These are phyloP conservation scores for Chrysosporium keratinophilum DNA, from an alignment of 2,329 filamentous ascomycete genomes.

Conservation along the genomic window DNA sequence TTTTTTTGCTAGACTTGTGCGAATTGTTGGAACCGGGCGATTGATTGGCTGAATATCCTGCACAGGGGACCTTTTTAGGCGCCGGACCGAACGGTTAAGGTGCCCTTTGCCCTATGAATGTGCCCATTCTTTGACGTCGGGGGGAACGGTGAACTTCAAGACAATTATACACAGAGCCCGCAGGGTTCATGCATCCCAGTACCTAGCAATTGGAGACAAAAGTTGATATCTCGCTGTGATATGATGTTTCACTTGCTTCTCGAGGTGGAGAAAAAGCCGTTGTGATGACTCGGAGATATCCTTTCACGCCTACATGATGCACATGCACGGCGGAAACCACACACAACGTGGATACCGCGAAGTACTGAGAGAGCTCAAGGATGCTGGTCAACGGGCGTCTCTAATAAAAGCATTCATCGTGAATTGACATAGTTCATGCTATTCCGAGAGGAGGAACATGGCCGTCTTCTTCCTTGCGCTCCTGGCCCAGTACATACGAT, in stretches of 20 bases:
- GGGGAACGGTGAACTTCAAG: not conserved
- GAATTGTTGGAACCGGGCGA: not conserved
- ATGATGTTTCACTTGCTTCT: not conserved
- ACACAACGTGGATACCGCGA: not conserved
- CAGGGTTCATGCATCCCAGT: not conserved
- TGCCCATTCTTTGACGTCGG: not conserved
- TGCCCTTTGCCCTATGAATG: not conserved
- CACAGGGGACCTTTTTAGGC: not conserved
- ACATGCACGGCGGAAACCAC: not conserved
- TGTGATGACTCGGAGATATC: not conserved
- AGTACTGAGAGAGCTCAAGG: too few species aligned
- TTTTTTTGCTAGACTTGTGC: not conserved
- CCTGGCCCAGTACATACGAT: slow-evolving; percentile 59
- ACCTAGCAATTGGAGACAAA: not conserved
- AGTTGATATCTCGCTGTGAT: not conserved
- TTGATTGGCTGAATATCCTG: not conserved
- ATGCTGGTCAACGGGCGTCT: not conserved
- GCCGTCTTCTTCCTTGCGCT: slow-evolving; percentile 64
- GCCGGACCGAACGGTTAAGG: not conserved
- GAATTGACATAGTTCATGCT: slow-evolving; percentile 36
- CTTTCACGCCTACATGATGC: not conserved
- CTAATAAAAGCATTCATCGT: not conserved
- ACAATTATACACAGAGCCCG: not conserved
- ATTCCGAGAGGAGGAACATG: slow-evolving; percentile 72
- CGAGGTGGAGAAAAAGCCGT: not conserved